Conservation (phyloP, 2,329 filamentous ascomycete species). For the Bipolaris victoriae region DNA sequence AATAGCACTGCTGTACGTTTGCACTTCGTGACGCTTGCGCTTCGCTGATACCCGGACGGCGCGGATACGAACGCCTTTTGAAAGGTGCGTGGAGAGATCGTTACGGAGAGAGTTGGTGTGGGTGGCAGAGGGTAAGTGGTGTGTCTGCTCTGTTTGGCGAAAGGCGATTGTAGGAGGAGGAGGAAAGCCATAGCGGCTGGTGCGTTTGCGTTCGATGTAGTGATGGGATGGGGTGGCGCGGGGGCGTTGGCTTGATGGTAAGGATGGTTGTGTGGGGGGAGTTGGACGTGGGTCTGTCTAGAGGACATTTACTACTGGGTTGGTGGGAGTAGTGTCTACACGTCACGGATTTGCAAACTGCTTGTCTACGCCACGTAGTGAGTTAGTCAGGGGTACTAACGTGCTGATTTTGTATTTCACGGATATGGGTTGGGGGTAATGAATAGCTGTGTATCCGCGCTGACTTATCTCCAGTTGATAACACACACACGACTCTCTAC, state of each 20-base stretch:
- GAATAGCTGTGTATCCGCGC: conserved; percentile 3
- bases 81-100: background rate
- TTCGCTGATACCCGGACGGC: background rate
- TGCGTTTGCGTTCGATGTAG: background rate
- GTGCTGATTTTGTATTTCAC: background rate
- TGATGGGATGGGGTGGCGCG: background rate
- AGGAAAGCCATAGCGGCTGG: background rate
- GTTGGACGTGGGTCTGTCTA: background rate
- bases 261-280: too few relatives aligned
- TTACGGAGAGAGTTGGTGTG: background rate
- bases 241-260: too few relatives aligned
- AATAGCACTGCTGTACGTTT: conserved; percentile 4
- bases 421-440: background rate
- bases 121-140: background rate
- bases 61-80: too few relatives aligned
- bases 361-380: too few relatives aligned
- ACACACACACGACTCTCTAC: background rate
- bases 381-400: too few relatives aligned
- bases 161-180: background rate
- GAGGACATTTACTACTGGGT: too few relatives aligned
- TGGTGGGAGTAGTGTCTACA: background rate
- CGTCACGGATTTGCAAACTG: background rate
- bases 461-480: conserved; percentile 4
- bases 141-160: background rate
- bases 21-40: background rate